These are phyloP conservation scores for Saitozyma sp. DNA, from an alignment of 768 basidiomycete genomes.

Conservation along the genomic window DNA sequence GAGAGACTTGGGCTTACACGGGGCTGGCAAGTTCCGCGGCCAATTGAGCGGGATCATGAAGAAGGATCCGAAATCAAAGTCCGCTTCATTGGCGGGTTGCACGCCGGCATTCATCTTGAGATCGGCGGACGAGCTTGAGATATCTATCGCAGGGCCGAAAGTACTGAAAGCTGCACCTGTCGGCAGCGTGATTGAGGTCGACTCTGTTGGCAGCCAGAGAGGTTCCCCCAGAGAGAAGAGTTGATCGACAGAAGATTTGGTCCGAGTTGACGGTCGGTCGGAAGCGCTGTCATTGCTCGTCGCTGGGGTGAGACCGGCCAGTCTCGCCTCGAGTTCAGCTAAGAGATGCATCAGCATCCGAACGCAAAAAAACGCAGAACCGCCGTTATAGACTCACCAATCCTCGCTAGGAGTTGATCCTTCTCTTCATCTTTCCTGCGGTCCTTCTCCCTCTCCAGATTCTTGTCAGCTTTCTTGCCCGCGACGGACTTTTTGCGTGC, in stretches of 20 bases:
- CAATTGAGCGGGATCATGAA: slow-evolving; percentile 39
- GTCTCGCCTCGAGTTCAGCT: slow-evolving; percentile 16
- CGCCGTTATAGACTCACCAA: slow-evolving; percentile 17
- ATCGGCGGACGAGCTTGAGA: too few relatives aligned
- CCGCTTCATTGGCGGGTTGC: not conserved
- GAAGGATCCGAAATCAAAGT: slow-evolving; percentile 26
- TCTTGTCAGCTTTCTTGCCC: slow-evolving; percentile 12
- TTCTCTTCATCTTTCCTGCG: slow-evolving; percentile 31
- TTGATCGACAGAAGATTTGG: too few relatives aligned
- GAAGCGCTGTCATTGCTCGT: slow-evolving; percentile 3
- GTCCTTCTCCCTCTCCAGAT: slow-evolving; percentile 19
- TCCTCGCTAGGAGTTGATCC: slow-evolving; percentile 30
- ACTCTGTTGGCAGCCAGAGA: too few relatives aligned
- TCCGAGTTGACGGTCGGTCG: not conserved
- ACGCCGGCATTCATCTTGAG: too few relatives aligned
- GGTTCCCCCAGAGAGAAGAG: too few relatives aligned
- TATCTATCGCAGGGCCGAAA: too few relatives aligned
- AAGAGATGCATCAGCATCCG: not conserved
- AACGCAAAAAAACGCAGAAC: not conserved
- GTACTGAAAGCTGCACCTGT: too few relatives aligned
- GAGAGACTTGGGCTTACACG: slow-evolving; percentile 24
- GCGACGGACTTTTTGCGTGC: slow-evolving; percentile 1
- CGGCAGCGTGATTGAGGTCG: too few relatives aligned
- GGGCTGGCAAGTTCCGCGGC: slow-evolving; percentile 44
- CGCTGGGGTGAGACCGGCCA: slow-evolving; percentile 21